A percentile compares a stretch with the other conserved stretches of the same genome.
These are phyloP conservation scores for Spiromastix sp. DNA, from an alignment of 2,329 filamentous ascomycete species.

Conservation along the genomic window DNA sequence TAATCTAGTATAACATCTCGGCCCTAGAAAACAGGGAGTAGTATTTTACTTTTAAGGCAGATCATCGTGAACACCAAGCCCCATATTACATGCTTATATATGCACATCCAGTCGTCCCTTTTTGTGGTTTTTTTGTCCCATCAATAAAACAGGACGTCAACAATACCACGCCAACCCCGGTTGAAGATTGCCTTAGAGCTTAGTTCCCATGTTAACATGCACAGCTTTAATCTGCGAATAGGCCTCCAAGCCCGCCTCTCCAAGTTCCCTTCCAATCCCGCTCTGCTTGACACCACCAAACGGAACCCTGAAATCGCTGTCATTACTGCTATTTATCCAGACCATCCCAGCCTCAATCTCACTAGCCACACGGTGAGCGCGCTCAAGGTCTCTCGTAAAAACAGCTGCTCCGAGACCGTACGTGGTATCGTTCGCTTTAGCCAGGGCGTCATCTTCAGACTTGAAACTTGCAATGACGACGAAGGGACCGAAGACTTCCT, in stretches of 20 bases:
- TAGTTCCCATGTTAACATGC: conserved; percentile 36
- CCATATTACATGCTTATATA: too few species aligned
- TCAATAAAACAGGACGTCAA: too few species aligned
- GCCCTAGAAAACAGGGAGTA: too few species aligned
- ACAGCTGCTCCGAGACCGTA: conserved; percentile 47
- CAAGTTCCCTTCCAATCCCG: conserved; percentile 52
- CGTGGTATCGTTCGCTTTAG: conserved; percentile 47
- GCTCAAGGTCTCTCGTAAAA: conserved; percentile 54
- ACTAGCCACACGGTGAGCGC: conserved; percentile 45
- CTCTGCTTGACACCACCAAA: conserved; percentile 55
- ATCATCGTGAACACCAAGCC: too few species aligned
- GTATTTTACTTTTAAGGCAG: too few species aligned
- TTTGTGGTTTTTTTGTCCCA: too few species aligned
- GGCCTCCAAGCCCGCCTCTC: conserved; percentile 50
- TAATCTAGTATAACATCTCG: too few species aligned
- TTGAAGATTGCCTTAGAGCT: too few species aligned
- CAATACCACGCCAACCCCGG: too few species aligned
- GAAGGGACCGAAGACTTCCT: conserved; percentile 56
- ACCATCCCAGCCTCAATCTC: conserved; percentile 59
- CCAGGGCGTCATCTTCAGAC: conserved; percentile 48
- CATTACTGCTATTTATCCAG: conserved; percentile 54
- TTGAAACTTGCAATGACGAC: conserved; percentile 49
- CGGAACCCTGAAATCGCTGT: conserved; percentile 39
- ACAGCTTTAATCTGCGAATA: conserved; percentile 50
- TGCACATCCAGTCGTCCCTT: too few species aligned